phyloP scores from a whole-genome alignment of 1,284 basidiomycete species.

The Paramarasmius palmivorus region DNA sequence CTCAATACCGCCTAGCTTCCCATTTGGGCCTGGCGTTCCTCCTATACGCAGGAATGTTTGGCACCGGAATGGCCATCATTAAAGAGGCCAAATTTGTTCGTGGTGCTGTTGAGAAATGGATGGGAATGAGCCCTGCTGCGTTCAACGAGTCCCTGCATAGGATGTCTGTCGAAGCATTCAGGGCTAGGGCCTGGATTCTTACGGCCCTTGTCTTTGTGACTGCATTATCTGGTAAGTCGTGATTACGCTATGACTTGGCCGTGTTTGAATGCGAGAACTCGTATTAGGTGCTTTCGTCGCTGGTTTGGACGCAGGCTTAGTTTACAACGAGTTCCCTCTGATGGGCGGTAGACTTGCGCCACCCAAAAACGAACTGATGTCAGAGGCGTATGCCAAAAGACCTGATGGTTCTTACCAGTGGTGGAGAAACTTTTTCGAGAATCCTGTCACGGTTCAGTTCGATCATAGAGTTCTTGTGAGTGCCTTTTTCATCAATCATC shows the following conservation, averaged over 20 bases:
- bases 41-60: slow-evolving; percentile 91
- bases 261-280: slow-evolving; percentile 11
- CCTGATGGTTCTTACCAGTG: slow-evolving; percentile 74
- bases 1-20: slow-evolving; percentile 94
- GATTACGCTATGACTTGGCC: background rate
- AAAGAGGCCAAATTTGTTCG: slow-evolving; percentile 81
- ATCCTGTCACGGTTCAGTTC: slow-evolving; percentile 97
- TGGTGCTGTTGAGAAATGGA: slow-evolving; percentile 42
- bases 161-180: slow-evolving; percentile 61
- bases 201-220: slow-evolving; percentile 86
- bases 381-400: slow-evolving; percentile 70
- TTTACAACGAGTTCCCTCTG: slow-evolving; percentile 97
- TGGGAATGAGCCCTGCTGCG: slow-evolving; percentile 29
- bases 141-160: slow-evolving; percentile 49
- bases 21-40: slow-evolving; percentile 91
- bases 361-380: slow-evolving; percentile 83
- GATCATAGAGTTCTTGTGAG: slow-evolving; percentile 90
- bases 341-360: slow-evolving; percentile 93
- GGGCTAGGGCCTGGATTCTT: slow-evolving; percentile 58
- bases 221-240: slow-evolving; percentile 75
- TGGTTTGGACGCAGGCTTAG: slow-evolving; percentile 92
- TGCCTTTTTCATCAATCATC: slow-evolving; percentile 11
- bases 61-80: slow-evolving; percentile 76
- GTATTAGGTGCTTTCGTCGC: slow-evolving; percentile 91
- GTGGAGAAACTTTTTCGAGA: slow-evolving; percentile 96